phyloP scores from a whole-genome alignment of 2,329 filamentous ascomycete species.

The Xylogone sp. region DNA sequence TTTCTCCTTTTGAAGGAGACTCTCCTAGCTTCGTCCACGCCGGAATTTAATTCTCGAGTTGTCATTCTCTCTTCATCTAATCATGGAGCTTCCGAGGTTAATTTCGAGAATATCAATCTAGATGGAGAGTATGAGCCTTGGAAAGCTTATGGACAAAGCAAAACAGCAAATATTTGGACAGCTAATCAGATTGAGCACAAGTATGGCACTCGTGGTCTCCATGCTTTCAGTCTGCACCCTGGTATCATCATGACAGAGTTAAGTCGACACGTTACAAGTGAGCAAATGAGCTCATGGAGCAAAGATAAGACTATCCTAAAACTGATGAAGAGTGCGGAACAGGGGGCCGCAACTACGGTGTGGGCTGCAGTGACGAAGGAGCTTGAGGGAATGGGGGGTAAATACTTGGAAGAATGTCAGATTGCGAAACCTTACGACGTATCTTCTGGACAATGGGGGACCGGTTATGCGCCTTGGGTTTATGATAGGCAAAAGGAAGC shows the following conservation, averaged over 20 bases:
- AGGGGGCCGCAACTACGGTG: slow-evolving; percentile 37
- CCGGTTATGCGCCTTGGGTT: too few relatives aligned
- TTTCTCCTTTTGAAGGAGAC: slow-evolving; percentile 43
- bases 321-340: slow-evolving; percentile 27
- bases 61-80: slow-evolving; percentile 41
- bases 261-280: slow-evolving; percentile 31
- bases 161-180: slow-evolving; percentile 43
- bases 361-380: slow-evolving; percentile 31
- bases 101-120: slow-evolving; percentile 34
- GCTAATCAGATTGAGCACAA: slow-evolving; percentile 43
- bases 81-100: slow-evolving; percentile 39
- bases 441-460: too few relatives aligned
- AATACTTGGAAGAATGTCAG: slow-evolving; percentile 40
- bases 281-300: slow-evolving; percentile 18
- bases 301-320: slow-evolving; percentile 3
- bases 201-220: slow-evolving; percentile 36
- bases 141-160: slow-evolving; percentile 38
- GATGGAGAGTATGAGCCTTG: too few relatives aligned
- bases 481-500: too few relatives aligned
- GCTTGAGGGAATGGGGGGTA: slow-evolving; percentile 37
- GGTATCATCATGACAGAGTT: slow-evolving; percentile 32
- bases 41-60: slow-evolving; percentile 41
- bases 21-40: slow-evolving; percentile 36
- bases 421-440: too few relatives aligned
- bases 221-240: slow-evolving; percentile 38